Base-by-base conservation (phyloP, 2,329 filamentous ascomycete species). In the Ophiostoma quercus region DNA sequence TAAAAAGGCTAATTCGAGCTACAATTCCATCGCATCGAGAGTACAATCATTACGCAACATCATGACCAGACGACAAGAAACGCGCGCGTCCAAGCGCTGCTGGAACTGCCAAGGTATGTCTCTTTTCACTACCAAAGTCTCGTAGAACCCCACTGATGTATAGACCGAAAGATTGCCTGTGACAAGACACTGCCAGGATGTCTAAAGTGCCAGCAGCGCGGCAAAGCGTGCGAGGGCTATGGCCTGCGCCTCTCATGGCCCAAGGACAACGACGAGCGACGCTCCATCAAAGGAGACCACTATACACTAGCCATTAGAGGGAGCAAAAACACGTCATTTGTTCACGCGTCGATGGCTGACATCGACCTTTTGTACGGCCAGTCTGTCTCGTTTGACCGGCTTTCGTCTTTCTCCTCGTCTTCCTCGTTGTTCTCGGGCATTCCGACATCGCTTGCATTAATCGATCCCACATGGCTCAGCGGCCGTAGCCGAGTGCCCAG, bases 181-280 rank as follows among this genome's bases (percentile, higher is more conserved):
- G 72, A 73, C 57, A 68, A 69, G n/a, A 65, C 72, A 1, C 67
- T 72, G 9, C 72, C 72, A 3, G 41, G 63, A 6, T 73, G 72
- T 34, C n/a, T 32, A 4, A 71, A 70, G 16, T 73, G 71, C 66
- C 39, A n/a, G 6, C 65, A 71, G 41, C 63, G 69, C 5, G 67
- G 67, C 29, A 67, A 69, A 14, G 32, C 66, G 14, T 73, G 71
- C 43, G 39, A 62, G 22, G 71, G 71, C 54, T 73, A 73, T 29
- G 71, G 72, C 6, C 41, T 73, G 22, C 69, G 68, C 25, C 70
- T 73, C 12, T 73, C 72, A 9, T 73, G 72, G 72, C 72, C 71
- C 29, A 67, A 65, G 16, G 68, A 68, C 34, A 65, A 65, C 57
- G 67, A 71, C 11, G 11, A 32, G 1, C 57, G 70, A 19, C 37